These are phyloP conservation scores for Puccinia sorghi DNA, from an alignment of 1,284 basidiomycete genomes.

Conservation along the genomic window DNA sequence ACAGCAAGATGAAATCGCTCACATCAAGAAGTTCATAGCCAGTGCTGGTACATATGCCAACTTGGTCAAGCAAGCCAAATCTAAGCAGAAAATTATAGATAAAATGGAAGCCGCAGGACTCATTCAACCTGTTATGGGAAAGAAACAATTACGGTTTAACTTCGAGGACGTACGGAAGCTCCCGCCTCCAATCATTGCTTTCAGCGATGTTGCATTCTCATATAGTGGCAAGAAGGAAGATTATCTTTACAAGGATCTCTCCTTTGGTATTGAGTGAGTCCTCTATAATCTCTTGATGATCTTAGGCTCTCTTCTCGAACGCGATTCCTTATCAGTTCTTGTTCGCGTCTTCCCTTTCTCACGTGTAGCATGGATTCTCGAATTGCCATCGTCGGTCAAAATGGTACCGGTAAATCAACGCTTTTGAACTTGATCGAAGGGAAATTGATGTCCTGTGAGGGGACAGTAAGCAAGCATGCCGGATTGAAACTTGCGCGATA, in stretches of 20 bases:
- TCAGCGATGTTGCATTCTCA: constrained; percentile 89
- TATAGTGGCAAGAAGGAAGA: constrained; percentile 87
- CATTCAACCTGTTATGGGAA: constrained; percentile 79
- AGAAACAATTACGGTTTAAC: constrained; percentile 80
- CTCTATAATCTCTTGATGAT: constrained; percentile 6
- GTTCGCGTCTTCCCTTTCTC: not conserved
- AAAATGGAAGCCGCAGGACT: constrained; percentile 99
- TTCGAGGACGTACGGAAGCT: constrained; percentile 93
- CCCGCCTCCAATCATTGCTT: constrained; percentile 95
- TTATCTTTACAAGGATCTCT: constrained; percentile 82
- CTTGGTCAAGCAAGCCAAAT: constrained; percentile 97
- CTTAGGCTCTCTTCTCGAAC: not conserved
- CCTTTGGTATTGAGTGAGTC: constrained; percentile 84
- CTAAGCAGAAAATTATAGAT: constrained; percentile 99
- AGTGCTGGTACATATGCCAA: constrained; percentile 99
- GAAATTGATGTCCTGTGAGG: constrained; percentile 75
- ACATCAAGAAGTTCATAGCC: constrained; percentile 98
- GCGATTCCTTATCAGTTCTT: constrained; percentile 2
- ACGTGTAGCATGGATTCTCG: constrained; percentile 81
- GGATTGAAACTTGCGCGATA: constrained; percentile 93
- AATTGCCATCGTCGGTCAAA: constrained; percentile 95
- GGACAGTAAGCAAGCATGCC: constrained; percentile 83
- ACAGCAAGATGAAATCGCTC: constrained; percentile 96
- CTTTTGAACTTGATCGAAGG: constrained; percentile 92
- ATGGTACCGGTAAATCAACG: constrained; percentile 97